Conservation (phyloP, 2,329 filamentous ascomycete genomes). For the Xylaria sp. region DNA sequence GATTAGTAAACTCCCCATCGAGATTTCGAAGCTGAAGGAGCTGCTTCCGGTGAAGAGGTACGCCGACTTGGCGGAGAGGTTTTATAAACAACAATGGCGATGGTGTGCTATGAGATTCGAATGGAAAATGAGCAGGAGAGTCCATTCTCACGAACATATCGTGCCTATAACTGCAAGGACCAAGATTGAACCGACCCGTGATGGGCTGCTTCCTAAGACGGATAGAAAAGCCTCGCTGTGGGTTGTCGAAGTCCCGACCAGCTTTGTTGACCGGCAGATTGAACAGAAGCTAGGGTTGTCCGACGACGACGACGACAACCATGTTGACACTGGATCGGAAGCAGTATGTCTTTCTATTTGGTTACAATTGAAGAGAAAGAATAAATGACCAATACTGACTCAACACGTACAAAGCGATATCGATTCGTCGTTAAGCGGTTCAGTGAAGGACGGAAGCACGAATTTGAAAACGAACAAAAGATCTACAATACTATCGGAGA, state of each 20-base stretch:
- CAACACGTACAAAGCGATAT: conserved; percentile 12
- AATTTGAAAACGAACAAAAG: conserved; percentile 47
- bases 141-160: conserved; percentile 21
- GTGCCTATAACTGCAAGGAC: conserved; percentile 22
- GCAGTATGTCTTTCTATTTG: conserved; percentile 16
- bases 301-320: conserved; percentile 9
- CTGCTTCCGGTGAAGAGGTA: conserved; percentile 4
- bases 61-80: conserved; percentile 10
- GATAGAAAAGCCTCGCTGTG: conserved; percentile 30
- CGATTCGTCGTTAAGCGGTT: conserved; percentile 35
- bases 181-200: conserved; percentile 28
- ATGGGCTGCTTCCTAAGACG: conserved; percentile 16
- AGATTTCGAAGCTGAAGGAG: conserved; percentile 8
- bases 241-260: conserved; percentile 31
- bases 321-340: neutral
- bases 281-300: conserved; percentile 14
- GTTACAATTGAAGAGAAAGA: too few species aligned
- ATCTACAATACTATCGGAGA: conserved; percentile 46
- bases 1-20: conserved; percentile 23
- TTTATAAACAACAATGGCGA: conserved; percentile 30
- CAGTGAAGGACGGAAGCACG: neutral
- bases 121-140: conserved; percentile 29
- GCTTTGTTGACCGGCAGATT: conserved; percentile 19
- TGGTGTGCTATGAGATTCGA: conserved; percentile 39
- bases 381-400: neutral